phyloP scores from a whole-genome alignment of 257 asterid genomes.

The Solanum peruvianum region DNA sequence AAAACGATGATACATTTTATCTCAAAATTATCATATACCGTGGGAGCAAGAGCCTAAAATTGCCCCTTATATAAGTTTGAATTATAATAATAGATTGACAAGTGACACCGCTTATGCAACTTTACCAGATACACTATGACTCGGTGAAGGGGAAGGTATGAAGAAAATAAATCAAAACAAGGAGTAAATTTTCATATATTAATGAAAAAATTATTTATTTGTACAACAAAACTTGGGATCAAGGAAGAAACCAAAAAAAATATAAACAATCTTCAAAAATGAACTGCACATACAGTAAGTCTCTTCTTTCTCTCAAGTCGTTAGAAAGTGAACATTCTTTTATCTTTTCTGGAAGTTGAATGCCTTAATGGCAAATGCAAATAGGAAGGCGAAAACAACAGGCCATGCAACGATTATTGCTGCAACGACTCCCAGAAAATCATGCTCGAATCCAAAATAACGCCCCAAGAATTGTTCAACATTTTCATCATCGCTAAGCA shows the following conservation, averaged over 20 bases:
- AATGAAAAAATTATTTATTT: not conserved
- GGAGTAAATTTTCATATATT: not conserved
- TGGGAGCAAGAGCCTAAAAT: too few relatives aligned
- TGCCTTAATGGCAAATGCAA: conserved; percentile 31
- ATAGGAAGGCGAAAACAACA: conserved; percentile 25
- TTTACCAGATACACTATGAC: not conserved
- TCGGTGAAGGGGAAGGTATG: not conserved
- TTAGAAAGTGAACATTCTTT: not conserved
- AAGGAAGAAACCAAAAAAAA: not conserved
- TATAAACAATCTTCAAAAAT: not conserved
- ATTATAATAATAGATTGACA: not conserved
- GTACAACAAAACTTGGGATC: not conserved
- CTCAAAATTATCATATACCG: too few relatives aligned
- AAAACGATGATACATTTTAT: too few relatives aligned
- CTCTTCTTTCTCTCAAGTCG: not conserved
- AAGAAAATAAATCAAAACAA: not conserved
- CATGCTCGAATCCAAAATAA: conserved; percentile 42
- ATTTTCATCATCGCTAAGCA: not conserved
- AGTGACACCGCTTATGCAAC: not conserved
- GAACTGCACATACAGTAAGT: not conserved
- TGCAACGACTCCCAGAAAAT: conserved; percentile 40
- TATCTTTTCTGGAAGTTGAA: conserved; percentile 52
- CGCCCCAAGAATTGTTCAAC: conserved; percentile 34
- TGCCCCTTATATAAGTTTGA: not conserved
- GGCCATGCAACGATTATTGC: conserved; percentile 15